These are phyloP conservation scores for Stephanodiscus triporus DNA, from an alignment of 108 stramenopile genomes.

Conservation along the genomic window DNA sequence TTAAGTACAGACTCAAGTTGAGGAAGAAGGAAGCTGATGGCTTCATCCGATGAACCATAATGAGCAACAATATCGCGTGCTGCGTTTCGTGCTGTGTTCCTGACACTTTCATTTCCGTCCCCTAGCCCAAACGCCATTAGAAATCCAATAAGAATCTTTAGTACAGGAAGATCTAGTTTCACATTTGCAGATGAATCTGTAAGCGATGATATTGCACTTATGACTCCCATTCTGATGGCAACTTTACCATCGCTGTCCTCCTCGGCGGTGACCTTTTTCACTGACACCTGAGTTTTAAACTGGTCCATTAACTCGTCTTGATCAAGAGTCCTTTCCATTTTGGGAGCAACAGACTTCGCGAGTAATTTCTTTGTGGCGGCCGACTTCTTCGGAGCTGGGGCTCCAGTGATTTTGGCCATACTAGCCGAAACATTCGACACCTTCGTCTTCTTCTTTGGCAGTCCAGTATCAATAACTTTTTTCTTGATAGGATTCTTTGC, in stretches of 20 bases:
- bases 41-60: constrained; percentile 75
- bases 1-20: constrained; percentile 78
- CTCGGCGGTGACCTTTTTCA: constrained; percentile 49
- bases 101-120: constrained; percentile 72
- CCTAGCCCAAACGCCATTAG: constrained; percentile 85
- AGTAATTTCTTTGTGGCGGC: constrained; percentile 46
- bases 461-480: constrained; percentile 70
- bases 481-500: constrained; percentile 55
- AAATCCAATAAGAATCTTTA: constrained; percentile 77
- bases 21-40: constrained; percentile 79
- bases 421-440: constrained; percentile 57
- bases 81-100: constrained; percentile 67
- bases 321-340: constrained; percentile 74
- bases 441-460: constrained; percentile 73
- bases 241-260: constrained; percentile 77
- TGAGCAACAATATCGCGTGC: constrained; percentile 76
- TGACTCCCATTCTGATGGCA: constrained; percentile 67
- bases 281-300: constrained; percentile 52
- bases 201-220: constrained; percentile 69
- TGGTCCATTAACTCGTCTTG: constrained; percentile 67
- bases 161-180: constrained; percentile 54
- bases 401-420: constrained; percentile 55
- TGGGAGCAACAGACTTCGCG: constrained; percentile 57
- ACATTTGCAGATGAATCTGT: constrained; percentile 61
- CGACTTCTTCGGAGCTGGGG: constrained; percentile 45